Evolutionary conservation across 179 eudicot species (phyloP), one percentile per base, ranked within the genome.

Genomic region (Beta macrorhiza): DNA sequence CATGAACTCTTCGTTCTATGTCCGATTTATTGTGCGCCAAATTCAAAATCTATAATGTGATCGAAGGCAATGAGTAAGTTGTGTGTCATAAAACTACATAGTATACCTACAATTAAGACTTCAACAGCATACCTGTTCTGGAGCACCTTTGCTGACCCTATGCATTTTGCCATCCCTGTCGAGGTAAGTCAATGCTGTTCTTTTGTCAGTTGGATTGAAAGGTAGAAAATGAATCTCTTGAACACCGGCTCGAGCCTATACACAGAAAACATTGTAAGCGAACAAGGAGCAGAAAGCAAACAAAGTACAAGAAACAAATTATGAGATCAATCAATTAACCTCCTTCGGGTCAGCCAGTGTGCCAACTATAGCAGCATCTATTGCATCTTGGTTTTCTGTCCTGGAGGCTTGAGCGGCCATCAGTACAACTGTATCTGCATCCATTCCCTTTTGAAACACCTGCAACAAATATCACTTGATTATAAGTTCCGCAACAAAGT

Each of bases 71-170:
- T 29, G 17, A 64, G 67, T 7, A 62, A 2, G 63, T 32, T 2
- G 29, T 72, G 17, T 72, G 29, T 44, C 83, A 12, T 45, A 58
- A 59, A 51, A 25, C 13, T 44, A 49, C 64, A 70, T 4, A 45
- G 14, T 16, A 44, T 49, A 52, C 44, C 1, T 20, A 47, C 29
- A 10, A 55, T 29, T 25, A 37, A 72, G 78, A 62, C 67, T 75
- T 51, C 15, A 67, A n/a, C 45, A 74, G 45, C n/a, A 67, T 87
- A 94, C 98, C 97, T 94, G 98, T 84, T 94, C 98, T 0, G 98
- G 98, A 81, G 98, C 98, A 83, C 98, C 98, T 92, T 94, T 94
- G 87, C 98, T 94, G 82, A 91, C 98, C 63, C 98, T 86, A 79
- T 94, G 97, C 98, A 87, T 86, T 89, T 90, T 90, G 68, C 97